Evolutionary conservation across 1,284 basidiomycete species (phyloP).

Genomic region (Austropuccinia psidii): DNA sequence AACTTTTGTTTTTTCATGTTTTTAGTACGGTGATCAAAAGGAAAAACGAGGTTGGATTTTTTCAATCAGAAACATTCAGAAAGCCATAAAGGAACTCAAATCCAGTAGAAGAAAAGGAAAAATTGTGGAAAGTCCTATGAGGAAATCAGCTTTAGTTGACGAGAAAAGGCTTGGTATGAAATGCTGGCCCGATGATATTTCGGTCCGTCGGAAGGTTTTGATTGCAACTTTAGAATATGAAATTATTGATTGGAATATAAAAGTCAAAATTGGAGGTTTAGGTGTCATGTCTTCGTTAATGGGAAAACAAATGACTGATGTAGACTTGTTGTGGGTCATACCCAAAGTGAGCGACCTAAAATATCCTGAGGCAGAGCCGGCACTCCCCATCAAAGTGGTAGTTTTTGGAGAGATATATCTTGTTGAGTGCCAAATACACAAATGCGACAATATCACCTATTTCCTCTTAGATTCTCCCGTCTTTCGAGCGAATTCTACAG

Average conservation of each 20-base stretch:
- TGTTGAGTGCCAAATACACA: constrained; percentile 84
- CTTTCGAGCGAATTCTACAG: constrained; percentile 85
- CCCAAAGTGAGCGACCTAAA: constrained; percentile 63
- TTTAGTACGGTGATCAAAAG: constrained; percentile 29
- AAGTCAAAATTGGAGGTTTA: constrained; percentile 90
- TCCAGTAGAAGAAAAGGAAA: no score
- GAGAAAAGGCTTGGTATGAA: no score
- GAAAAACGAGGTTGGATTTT: not conserved
- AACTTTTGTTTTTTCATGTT: not conserved
- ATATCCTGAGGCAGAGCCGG: constrained; percentile 26
- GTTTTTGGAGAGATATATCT: constrained; percentile 89
- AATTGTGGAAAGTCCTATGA: no score
- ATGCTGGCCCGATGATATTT: constrained; percentile 86
- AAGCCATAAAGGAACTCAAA: not conserved
- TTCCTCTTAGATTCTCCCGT: constrained; percentile 85
- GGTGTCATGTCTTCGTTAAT: constrained; percentile 93
- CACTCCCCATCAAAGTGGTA: constrained; percentile 74
- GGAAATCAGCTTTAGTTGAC: no score
- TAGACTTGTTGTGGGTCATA: constrained; percentile 82
- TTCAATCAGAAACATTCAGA: not conserved
- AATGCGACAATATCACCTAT: constrained; percentile 84
- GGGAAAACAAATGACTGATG: constrained; percentile 93
- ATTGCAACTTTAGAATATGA: constrained; percentile 89
- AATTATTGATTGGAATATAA: constrained; percentile 89
- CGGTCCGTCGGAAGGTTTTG: constrained; percentile 76